Evolutionary conservation across 2,329 filamentous ascomycete species (phyloP).

Genomic region (Penicillium sp.): DNA sequence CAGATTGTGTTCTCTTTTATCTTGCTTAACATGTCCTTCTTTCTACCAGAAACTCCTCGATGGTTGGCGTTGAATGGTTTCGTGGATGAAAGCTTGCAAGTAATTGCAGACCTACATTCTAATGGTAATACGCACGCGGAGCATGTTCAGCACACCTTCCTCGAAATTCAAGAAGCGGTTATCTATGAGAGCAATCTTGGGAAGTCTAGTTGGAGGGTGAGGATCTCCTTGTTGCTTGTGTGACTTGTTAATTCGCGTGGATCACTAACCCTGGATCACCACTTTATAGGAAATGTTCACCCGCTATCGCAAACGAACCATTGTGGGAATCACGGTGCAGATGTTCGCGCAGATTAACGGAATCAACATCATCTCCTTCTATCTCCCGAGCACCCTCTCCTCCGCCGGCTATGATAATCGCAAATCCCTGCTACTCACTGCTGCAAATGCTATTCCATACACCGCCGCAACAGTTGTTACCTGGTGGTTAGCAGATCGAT

Average conservation of each 20-base stretch:
- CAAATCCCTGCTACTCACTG: slow-evolving; percentile 44
- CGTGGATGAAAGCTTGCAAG: slow-evolving; percentile 41
- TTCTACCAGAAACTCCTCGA: slow-evolving; percentile 42
- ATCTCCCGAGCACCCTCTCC: slow-evolving; percentile 40
- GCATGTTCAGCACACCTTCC: slow-evolving; percentile 38
- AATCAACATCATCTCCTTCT: slow-evolving; percentile 48
- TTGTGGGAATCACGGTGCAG: slow-evolving; percentile 43
- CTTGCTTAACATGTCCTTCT: slow-evolving; percentile 38
- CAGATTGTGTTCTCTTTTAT: slow-evolving; percentile 37
- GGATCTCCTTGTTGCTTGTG: neutral
- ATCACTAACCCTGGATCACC: neutral
- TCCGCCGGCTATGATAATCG: slow-evolving; percentile 39
- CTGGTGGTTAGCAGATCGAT: slow-evolving; percentile 44
- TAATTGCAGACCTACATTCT: slow-evolving; percentile 44
- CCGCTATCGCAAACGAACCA: slow-evolving; percentile 44
- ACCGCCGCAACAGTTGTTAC: slow-evolving; percentile 42
- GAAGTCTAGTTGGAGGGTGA: slow-evolving; percentile 35
- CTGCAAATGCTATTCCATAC: slow-evolving; percentile 43
- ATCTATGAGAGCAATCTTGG: slow-evolving; percentile 39
- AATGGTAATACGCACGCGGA: slow-evolving; percentile 36
- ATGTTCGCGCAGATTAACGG: slow-evolving; percentile 46
- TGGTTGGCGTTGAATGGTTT: slow-evolving; percentile 47
- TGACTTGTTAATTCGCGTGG: neutral
- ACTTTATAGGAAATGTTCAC: slow-evolving; percentile 44
- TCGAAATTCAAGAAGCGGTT: slow-evolving; percentile 42